These are phyloP conservation scores for Botrytis medusae DNA, from an alignment of 2,329 filamentous ascomycete genomes.

Conservation along the genomic window DNA sequence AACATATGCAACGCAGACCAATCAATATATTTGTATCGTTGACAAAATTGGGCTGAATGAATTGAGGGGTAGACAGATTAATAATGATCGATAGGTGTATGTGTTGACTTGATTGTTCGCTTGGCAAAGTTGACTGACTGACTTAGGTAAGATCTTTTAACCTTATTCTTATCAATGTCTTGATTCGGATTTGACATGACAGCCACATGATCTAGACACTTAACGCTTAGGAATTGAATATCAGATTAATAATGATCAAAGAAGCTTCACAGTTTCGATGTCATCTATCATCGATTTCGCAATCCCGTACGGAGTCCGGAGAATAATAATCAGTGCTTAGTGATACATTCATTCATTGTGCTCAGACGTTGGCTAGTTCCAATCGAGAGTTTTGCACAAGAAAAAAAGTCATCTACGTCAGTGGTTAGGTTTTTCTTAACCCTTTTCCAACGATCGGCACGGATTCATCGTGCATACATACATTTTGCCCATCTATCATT, in stretches of 20 bases:
- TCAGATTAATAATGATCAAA: neutral
- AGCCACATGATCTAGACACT: neutral
- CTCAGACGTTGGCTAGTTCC: neutral
- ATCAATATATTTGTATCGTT: neutral
- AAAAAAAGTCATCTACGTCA: conserved; percentile 18
- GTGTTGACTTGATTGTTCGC: neutral
- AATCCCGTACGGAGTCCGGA: neutral
- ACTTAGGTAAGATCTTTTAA: neutral
- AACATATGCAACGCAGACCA: neutral
- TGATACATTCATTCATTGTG: neutral
- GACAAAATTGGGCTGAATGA: neutral
- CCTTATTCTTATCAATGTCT: neutral
- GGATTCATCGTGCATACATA: neutral
- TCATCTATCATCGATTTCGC: neutral
- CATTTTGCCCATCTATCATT: neutral
- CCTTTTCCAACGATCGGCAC: neutral
- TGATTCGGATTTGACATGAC: neutral
- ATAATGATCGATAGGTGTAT: neutral
- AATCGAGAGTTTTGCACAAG: neutral
- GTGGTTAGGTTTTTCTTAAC: neutral
- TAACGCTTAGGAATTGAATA: neutral
- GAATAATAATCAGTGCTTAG: neutral
- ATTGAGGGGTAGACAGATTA: neutral
- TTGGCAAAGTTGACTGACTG: neutral
- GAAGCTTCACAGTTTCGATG: neutral